Evolutionary conservation across 2,329 filamentous ascomycete genomes (phyloP).

Genomic region (Cladorrhinum sp.): DNA sequence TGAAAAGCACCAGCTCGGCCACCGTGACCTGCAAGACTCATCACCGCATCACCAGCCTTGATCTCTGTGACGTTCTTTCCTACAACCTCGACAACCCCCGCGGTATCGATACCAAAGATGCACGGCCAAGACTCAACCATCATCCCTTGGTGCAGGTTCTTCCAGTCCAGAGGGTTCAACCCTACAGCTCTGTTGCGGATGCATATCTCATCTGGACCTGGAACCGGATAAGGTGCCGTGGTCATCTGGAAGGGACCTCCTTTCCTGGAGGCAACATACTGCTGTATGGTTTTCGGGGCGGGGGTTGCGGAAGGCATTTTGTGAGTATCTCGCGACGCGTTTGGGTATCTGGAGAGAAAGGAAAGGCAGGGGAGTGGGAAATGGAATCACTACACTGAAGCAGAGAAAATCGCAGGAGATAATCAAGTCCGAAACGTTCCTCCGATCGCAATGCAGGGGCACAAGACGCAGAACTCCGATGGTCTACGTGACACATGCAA

Average conservation of each 20-base stretch:
- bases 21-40: constrained; percentile 16
- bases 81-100: constrained; percentile 35
- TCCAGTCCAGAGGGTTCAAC: constrained; percentile 36
- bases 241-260: constrained; percentile 17
- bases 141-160: constrained; percentile 32
- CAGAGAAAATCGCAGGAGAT: background rate
- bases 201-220: constrained; percentile 30
- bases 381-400: background rate
- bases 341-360: background rate
- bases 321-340: background rate
- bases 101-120: constrained; percentile 35
- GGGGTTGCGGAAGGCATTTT: background rate
- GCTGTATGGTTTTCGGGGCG: constrained; percentile 5
- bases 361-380: background rate
- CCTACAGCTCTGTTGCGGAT: constrained; percentile 34
- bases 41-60: constrained; percentile 33
- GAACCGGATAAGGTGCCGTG: constrained; percentile 22
- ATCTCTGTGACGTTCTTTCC: constrained; percentile 31
- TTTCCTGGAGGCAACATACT: constrained; percentile 6
- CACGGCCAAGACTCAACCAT: constrained; percentile 32
- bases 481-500: background rate
- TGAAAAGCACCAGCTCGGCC: constrained; percentile 29
- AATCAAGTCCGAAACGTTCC: background rate
- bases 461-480: background rate
- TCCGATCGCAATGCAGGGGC: background rate